Conservation (phyloP, 176 grass and related monocot genomes). For the Rhynchospora breviuscula region DNA sequence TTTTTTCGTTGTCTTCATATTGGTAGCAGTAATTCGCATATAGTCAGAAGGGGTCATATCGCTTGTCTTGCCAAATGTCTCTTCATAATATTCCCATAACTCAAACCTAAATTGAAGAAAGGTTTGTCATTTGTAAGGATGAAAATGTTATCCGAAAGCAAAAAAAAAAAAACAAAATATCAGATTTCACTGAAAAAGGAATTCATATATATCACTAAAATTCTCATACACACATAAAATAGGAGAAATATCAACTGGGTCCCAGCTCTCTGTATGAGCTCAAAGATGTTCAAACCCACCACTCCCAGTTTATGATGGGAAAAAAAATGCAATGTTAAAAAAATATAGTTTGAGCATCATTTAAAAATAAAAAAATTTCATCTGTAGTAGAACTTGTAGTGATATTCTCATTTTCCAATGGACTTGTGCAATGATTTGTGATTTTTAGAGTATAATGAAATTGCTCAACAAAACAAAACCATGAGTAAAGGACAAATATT, state of each 20-base stretch:
- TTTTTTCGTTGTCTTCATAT: constrained; percentile 38
- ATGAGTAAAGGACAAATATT: not conserved
- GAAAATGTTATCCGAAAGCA: not conserved
- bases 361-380: not conserved
- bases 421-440: not conserved
- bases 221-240: not conserved
- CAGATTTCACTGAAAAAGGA: not conserved
- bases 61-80: constrained; percentile 55
- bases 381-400: not conserved
- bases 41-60: constrained; percentile 55
- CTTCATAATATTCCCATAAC: constrained; percentile 60
- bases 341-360: not conserved
- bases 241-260: not conserved
- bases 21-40: constrained; percentile 46
- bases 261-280: not conserved
- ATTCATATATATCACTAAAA: not conserved
- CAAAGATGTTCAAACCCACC: not conserved
- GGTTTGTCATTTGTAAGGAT: not conserved
- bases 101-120: constrained; percentile 49
- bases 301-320: not conserved
- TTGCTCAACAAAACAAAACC: not conserved
- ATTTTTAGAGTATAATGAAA: not conserved
- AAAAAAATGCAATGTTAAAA: not conserved
- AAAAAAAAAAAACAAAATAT: not conserved
- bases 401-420: not conserved